Percentiles rank a stretch among this genome's conserved stretches.
phyloP scores from a whole-genome alignment of 371 early-diverging fungal species.

The Gilbertella persicaria region DNA sequence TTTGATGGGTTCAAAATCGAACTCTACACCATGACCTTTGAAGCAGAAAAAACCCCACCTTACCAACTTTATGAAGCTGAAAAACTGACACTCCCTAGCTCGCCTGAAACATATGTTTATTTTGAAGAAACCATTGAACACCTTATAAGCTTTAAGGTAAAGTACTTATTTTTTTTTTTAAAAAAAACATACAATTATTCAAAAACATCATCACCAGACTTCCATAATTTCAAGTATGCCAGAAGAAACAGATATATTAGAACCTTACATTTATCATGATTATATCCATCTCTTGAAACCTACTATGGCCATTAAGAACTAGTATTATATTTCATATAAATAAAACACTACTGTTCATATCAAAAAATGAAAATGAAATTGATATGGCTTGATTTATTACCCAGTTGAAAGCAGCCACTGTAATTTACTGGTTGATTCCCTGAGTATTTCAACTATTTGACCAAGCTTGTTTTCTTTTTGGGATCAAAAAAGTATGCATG shows the following conservation, averaged over 20 bases:
- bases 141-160: constrained; percentile 23
- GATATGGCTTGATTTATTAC: no score
- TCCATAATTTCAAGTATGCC: constrained; percentile 18
- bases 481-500: no score
- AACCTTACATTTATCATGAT: constrained; percentile 19
- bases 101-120: constrained; percentile 15
- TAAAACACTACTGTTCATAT: no score
- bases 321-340: no score
- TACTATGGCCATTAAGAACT: no score
- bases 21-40: constrained; percentile 1
- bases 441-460: no score
- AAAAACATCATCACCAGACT: constrained; percentile 12
- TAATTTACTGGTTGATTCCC: no score
- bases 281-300: constrained; percentile 14
- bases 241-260: constrained; percentile 13
- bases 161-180: constrained; percentile 16
- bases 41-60: not conserved
- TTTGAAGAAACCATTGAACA: constrained; percentile 21
- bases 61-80: constrained; percentile 2
- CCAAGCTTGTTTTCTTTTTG: no score
- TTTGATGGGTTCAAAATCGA: constrained; percentile 1
- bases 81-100: constrained; percentile 13
- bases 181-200: constrained; percentile 20
- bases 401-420: no score
- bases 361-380: no score